Percentiles rank a stretch among this genome's conserved stretches.
Evolutionary conservation across 441 rosid species (phyloP).

Genomic region (Corymbia citriodora): DNA sequence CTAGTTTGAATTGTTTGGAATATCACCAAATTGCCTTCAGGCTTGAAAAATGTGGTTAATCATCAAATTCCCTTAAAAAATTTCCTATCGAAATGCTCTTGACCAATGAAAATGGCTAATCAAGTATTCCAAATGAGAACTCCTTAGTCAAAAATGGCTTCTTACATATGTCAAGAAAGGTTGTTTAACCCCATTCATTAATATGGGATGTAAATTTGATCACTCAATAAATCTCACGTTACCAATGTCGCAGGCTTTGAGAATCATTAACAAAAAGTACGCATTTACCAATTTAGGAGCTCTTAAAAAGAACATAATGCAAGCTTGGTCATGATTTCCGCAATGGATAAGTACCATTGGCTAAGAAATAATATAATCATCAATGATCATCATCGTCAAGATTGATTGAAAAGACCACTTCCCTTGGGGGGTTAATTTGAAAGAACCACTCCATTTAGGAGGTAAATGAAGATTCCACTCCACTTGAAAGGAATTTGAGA

Average conservation of each 20-base stretch:
- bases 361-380: no score
- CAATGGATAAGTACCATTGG: no score
- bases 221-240: background rate
- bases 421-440: no score
- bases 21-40: background rate
- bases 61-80: background rate
- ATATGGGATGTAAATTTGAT: background rate
- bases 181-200: background rate
- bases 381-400: no score
- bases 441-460: no score
- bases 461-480: no score
- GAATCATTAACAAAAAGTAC: background rate
- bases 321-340: no score
- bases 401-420: no score
- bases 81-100: background rate
- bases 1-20: background rate
- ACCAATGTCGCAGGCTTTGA: background rate
- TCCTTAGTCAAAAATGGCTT: background rate
- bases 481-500: no score
- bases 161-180: background rate
- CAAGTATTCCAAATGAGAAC: background rate
- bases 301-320: no score
- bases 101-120: background rate
- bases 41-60: background rate
- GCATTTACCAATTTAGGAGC: no score